Evolutionary conservation across 345 rosid species (phyloP).

Genomic region (Eucalyptus sideroxylon): DNA sequence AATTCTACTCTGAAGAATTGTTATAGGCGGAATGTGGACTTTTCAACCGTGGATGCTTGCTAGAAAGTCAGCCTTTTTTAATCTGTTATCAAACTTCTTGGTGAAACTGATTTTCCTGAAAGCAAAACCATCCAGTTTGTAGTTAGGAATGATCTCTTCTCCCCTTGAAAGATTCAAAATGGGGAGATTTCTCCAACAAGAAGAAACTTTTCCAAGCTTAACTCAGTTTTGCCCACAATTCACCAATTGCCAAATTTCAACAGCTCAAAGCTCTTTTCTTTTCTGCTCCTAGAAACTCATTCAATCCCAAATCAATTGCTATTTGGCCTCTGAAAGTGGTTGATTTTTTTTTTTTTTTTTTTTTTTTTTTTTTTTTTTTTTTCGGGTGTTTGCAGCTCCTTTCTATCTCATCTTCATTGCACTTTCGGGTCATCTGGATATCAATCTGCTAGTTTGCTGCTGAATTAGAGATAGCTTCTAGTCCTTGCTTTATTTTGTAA

Average conservation of each 20-base stretch:
- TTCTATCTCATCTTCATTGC: neutral
- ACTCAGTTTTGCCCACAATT: neutral
- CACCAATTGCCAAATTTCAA: neutral
- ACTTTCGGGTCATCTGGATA: neutral
- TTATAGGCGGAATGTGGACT: neutral
- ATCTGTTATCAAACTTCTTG: neutral
- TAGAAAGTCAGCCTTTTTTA: neutral
- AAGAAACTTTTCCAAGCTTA: neutral
- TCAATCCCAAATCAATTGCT: neutral
- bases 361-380: too few relatives aligned
- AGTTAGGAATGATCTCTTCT: neutral
- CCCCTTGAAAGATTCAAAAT: neutral
- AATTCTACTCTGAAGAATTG: neutral
- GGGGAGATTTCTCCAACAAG: neutral
- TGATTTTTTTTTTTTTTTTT: neutral
- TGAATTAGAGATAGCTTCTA: neutral
- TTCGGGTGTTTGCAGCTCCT: neutral
- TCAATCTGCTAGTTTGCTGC: neutral
- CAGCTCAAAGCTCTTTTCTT: neutral
- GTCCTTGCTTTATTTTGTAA: neutral
- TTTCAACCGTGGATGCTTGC: neutral
- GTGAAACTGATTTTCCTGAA: neutral
- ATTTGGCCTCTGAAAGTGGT: neutral
- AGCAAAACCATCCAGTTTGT: neutral
- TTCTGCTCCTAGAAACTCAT: neutral